Conservation (phyloP, 371 early-diverging fungal genomes). For the Syncephalis fuscata region DNA sequence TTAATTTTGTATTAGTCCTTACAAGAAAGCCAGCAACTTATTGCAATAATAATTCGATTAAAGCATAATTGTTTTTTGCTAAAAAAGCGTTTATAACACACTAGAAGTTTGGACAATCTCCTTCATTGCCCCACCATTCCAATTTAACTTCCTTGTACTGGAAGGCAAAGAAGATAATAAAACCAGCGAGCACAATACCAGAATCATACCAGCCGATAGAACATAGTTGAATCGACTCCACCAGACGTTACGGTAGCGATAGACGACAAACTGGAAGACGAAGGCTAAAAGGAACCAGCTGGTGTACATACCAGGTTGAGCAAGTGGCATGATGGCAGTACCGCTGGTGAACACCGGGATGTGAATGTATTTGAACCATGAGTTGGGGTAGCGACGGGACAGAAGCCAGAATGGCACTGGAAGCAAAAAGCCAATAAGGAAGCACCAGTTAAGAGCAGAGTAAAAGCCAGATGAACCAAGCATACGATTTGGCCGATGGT, state of each 20-base stretch:
- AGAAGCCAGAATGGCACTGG: slow-evolving; percentile 33
- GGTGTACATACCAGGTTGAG: slow-evolving; percentile 12
- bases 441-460: slow-evolving; percentile 30
- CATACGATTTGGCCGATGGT: slow-evolving; percentile 50
- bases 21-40: no score
- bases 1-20: no score
- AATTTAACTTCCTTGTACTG: slow-evolving; percentile 10
- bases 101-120: no score
- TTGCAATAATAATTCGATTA: no score
- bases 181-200: slow-evolving; percentile 31
- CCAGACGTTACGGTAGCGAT: slow-evolving; percentile 34
- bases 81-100: no score
- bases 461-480: slow-evolving; percentile 45
- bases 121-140: slow-evolving; percentile 13
- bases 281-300: slow-evolving; percentile 45
- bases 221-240: slow-evolving; percentile 55
- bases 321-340: slow-evolving; percentile 18
- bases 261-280: slow-evolving; percentile 38
- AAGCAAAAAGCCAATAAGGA: slow-evolving; percentile 33
- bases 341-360: slow-evolving; percentile 19
- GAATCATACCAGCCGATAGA: slow-evolving; percentile 54
- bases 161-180: slow-evolving; percentile 32
- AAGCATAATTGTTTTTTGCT: no score
- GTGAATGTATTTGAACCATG: slow-evolving; percentile 9
- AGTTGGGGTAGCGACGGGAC: slow-evolving; percentile 13